phyloP scores from a whole-genome alignment of 2,329 filamentous ascomycete species.

The Lasiodiplodia sp. region DNA sequence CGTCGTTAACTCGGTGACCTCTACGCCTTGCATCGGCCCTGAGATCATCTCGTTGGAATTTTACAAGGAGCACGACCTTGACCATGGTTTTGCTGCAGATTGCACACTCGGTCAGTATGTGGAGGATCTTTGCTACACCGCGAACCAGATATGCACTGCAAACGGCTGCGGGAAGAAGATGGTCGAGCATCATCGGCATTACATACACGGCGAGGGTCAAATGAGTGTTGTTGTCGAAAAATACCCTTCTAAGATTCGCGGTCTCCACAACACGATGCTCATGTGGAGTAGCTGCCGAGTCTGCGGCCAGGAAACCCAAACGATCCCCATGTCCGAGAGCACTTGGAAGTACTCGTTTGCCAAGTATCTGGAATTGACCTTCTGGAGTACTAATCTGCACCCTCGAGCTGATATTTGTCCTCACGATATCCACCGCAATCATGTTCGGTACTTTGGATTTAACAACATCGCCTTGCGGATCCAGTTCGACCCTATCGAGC shows the following conservation, averaged over 20 bases:
- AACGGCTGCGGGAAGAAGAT: conserved; percentile 89
- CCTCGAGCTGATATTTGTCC: conserved; percentile 78
- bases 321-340: conserved; percentile 88
- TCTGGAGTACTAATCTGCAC: conserved; percentile 88
- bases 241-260: conserved; percentile 69
- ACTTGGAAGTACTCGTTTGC: conserved; percentile 99
- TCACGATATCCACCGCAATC: conserved; percentile 91
- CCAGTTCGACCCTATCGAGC: conserved; percentile 90
- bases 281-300: conserved; percentile 99
- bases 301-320: conserved; percentile 88
- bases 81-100: conserved; percentile 76
- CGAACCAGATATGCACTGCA: conserved; percentile 78
- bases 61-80: conserved; percentile 85
- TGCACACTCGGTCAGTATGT: conserved; percentile 95
- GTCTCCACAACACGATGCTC: conserved; percentile 77
- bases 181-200: conserved; percentile 92
- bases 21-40: conserved; percentile 90
- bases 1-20: conserved; percentile 89
- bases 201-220: conserved; percentile 94
- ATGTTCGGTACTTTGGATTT: conserved; percentile 90
- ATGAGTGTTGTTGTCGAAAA: conserved; percentile 90
- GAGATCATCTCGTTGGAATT: conserved; percentile 90
- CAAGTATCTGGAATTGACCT: conserved; percentile 96
- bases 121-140: conserved; percentile 82
- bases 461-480: conserved; percentile 85